phyloP scores from a whole-genome alignment of 1,284 basidiomycete genomes.

The Apiotrichum porosum region DNA sequence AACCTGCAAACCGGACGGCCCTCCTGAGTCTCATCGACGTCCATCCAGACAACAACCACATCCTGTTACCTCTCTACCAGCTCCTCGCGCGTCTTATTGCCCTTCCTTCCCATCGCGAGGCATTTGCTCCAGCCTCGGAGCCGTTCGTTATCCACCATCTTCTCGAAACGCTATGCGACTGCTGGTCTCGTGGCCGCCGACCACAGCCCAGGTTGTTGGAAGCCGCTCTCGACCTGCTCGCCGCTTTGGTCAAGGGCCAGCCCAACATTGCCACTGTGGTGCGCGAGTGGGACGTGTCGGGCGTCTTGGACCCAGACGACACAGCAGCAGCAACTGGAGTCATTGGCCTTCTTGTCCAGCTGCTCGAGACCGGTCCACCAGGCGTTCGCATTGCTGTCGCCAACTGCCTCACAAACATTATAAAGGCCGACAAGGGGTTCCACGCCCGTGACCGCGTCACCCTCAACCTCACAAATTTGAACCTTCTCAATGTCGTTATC shows the following conservation, averaged over 20 bases:
- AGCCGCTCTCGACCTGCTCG: constrained; percentile 64
- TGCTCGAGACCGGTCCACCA: constrained; percentile 31
- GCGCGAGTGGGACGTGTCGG: constrained; percentile 15
- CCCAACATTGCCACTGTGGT: constrained; percentile 28
- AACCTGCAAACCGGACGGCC: constrained; percentile 30
- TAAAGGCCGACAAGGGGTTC: constrained; percentile 33
- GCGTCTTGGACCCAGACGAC: background rate
- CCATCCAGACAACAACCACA: constrained; percentile 42
- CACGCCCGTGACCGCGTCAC: constrained; percentile 15
- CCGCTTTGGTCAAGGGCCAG: constrained; percentile 65
- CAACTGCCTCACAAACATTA: constrained; percentile 36
- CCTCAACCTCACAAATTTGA: constrained; percentile 10
- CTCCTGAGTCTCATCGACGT: constrained; percentile 27
- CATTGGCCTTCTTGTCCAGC: constrained; percentile 21
- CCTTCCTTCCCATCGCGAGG: constrained; percentile 56
- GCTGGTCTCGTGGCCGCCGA: constrained; percentile 26
- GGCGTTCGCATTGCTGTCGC: constrained; percentile 41
- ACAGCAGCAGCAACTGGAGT: constrained; percentile 9
- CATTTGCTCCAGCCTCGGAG: constrained; percentile 44
- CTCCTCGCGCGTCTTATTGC: constrained; percentile 59
- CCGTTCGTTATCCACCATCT: constrained; percentile 34
- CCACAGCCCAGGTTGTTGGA: constrained; percentile 59
- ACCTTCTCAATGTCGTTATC: constrained; percentile 28
- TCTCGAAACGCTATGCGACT: constrained; percentile 20
- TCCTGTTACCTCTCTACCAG: constrained; percentile 51